phyloP scores from a whole-genome alignment of 805 yeast genomes.

The Clavispora carvajalis region DNA sequence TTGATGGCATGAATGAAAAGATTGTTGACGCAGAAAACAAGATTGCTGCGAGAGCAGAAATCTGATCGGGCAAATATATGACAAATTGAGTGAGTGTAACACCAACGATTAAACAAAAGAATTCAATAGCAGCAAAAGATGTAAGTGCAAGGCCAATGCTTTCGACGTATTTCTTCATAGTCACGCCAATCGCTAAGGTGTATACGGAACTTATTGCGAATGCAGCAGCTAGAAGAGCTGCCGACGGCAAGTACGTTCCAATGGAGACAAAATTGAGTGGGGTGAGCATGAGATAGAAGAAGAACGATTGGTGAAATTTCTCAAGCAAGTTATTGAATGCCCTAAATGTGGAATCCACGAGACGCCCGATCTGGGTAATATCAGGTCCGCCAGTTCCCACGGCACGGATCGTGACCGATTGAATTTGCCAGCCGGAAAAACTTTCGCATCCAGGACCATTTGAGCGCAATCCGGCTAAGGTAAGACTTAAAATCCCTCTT shows the following conservation, averaged over 20 bases:
- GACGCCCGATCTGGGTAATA: conserved; percentile 86
- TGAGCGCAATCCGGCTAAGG: conserved; percentile 60
- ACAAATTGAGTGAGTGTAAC: conserved; percentile 23
- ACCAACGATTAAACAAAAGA: conserved; percentile 18
- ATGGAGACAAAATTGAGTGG: conserved; percentile 84
- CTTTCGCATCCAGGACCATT: conserved; percentile 75
- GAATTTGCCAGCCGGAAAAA: conserved; percentile 94
- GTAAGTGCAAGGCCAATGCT: conserved; percentile 22
- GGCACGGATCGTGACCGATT: conserved; percentile 78
- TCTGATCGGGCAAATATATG: background rate
- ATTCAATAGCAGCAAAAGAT: conserved; percentile 25
- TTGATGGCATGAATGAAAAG: background rate
- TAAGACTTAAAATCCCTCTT: conserved; percentile 62
- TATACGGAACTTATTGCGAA: conserved; percentile 67
- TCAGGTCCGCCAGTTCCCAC: conserved; percentile 53
- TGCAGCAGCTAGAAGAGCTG: conserved; percentile 62
- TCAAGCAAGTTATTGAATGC: conserved; percentile 89
- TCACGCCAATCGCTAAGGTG: conserved; percentile 42
- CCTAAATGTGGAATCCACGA: conserved; percentile 81
- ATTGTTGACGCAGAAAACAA: background rate
- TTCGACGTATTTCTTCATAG: conserved; percentile 16
- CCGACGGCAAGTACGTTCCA: conserved; percentile 88
- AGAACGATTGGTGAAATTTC: conserved; percentile 95
- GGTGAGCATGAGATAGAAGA: conserved; percentile 78
- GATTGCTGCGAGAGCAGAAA: background rate